Evolutionary conservation across 2,329 filamentous ascomycete species (phyloP).

Genomic region (Grosmannia clavigera): DNA sequence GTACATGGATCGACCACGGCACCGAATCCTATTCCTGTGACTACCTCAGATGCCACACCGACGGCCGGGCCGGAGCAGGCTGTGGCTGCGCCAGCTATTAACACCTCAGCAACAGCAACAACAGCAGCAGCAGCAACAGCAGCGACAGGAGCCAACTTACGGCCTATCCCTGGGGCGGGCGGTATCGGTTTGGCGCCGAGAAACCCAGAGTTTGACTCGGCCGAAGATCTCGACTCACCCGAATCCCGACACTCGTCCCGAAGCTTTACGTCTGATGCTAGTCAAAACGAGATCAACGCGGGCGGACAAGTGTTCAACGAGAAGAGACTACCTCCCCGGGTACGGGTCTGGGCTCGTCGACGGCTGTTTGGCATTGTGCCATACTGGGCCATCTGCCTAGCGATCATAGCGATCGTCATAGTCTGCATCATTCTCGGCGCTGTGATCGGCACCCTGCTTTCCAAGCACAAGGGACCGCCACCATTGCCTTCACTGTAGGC

Average conservation of each 20-base stretch:
- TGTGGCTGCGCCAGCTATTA: background rate
- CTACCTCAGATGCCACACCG: slow-evolving; percentile 5
- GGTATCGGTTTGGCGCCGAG: slow-evolving; percentile 48
- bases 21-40: background rate
- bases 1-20: slow-evolving; percentile 6
- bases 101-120: background rate
- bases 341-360: slow-evolving; percentile 37
- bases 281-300: slow-evolving; percentile 41
- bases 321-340: slow-evolving; percentile 41
- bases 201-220: slow-evolving; percentile 50
- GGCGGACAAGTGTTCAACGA: slow-evolving; percentile 30
- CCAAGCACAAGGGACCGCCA: slow-evolving; percentile 18
- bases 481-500: background rate
- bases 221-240: slow-evolving; percentile 39
- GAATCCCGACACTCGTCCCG: slow-evolving; percentile 38
- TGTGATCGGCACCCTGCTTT: slow-evolving; percentile 37
- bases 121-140: background rate
- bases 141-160: background rate
- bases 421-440: slow-evolving; percentile 44
- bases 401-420: slow-evolving; percentile 34
- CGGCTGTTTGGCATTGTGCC: slow-evolving; percentile 48
- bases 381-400: slow-evolving; percentile 46
- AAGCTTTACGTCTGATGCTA: slow-evolving; percentile 37
- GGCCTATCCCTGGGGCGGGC: slow-evolving; percentile 41
- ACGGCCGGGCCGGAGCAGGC: slow-evolving; percentile 1